Base-by-base conservation (phyloP, 768 basidiomycete species). In the Lactifluus piperatus region DNA sequence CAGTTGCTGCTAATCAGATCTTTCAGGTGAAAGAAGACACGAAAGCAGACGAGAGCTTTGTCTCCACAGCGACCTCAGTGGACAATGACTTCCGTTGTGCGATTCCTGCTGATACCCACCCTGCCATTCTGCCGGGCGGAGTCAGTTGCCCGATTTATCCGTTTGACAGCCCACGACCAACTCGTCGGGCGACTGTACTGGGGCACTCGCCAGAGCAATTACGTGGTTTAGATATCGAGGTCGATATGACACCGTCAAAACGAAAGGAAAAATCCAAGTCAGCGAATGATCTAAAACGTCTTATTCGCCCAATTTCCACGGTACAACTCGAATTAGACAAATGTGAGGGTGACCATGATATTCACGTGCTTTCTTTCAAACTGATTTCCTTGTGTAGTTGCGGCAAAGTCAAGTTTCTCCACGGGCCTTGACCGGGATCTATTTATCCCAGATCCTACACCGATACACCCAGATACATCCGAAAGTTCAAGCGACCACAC, bases 1-100 rank as follows among this genome's bases (percentile, higher is more conserved):
- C 82, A 45, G 77, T 84, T 20, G 77, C 83, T 29, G 86, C 85
- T 1, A 86, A 79, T 65, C 79, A 89, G 68, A 88, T 91, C 27
- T 88, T 90, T 65, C 70, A 75, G 0, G 75, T 80, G 48, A 77
- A 78, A 55, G 71, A 75, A 49, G 71, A 71, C 43, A 68, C 50
- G 3, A 53, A 30, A 5, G 26, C 32, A n/a, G 60, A 75, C 71
- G 58, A 68, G 69, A 62, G 67, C 68, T 39, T 75, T 57, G 20
- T 52, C 41, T 55, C 61, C n/a, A 44, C 55, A n/a, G 60, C 57
- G 29, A 52, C 48, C 43, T 32, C 55, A 8, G 30, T 9, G 13
- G 43, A 22, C 18, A 22, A 46, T 48, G 51, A 36, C 39, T 14
- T 27, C 7, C 53, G 24, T 9, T 39, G 8, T 27, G 22, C 39